Evolutionary conservation across 805 yeast genomes (phyloP).

Genomic region (Candida morakotiae): DNA sequence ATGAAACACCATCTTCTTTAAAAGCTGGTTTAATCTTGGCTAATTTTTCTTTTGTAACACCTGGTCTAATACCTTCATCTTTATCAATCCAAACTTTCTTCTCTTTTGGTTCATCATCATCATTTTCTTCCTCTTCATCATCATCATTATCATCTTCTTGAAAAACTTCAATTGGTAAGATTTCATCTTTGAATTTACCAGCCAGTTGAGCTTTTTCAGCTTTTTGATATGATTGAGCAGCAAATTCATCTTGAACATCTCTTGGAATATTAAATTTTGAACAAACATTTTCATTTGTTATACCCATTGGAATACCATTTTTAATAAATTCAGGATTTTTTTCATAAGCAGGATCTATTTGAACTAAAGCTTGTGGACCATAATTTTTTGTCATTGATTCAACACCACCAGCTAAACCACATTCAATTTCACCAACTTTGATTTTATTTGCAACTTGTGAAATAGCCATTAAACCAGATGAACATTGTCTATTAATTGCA

Average conservation of each 20-base stretch:
- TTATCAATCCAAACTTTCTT: constrained; percentile 66
- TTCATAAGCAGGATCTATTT: constrained; percentile 32
- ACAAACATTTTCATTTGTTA: constrained; percentile 90
- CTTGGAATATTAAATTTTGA: constrained; percentile 60
- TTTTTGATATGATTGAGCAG: constrained; percentile 80
- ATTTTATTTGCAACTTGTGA: constrained; percentile 88
- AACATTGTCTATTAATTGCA: constrained; percentile 90
- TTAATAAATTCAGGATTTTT: constrained; percentile 42
- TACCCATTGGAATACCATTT: constrained; percentile 94
- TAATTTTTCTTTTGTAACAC: constrained; percentile 76
- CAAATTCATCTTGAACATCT: constrained; percentile 78
- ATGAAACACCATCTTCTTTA: constrained; percentile 76
- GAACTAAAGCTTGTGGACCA: constrained; percentile 73
- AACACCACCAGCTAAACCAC: constrained; percentile 90
- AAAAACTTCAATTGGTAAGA: constrained; percentile 76
- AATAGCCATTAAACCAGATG: constrained; percentile 88
- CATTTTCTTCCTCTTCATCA: constrained; percentile 76
- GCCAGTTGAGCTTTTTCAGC: constrained; percentile 69
- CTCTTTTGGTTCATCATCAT: constrained; percentile 56
- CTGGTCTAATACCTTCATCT: constrained; percentile 89
- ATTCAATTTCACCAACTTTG: constrained; percentile 77
- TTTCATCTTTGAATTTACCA: constrained; percentile 82
- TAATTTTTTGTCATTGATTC: constrained; percentile 92
- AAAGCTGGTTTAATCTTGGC: constrained; percentile 84
- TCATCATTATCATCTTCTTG: constrained; percentile 59